Conservation (phyloP, 345 rosid genomes). For the Melaleuca quinquenervia region DNA sequence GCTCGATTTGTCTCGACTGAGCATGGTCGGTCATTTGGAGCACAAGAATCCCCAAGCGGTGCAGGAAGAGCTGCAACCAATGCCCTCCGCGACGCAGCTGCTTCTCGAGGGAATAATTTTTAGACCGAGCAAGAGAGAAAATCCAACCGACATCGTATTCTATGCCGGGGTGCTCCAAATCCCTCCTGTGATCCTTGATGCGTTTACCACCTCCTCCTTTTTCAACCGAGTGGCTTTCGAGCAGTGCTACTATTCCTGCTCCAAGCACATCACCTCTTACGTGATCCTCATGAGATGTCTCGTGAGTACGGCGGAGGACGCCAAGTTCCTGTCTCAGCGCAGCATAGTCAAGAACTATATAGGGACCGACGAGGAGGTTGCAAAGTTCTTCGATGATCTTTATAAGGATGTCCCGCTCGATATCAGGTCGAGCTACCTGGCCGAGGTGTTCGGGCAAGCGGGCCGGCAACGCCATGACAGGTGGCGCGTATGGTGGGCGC, state of each 20-base stretch:
- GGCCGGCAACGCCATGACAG: neutral
- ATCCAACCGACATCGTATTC: neutral
- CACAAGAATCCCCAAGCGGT: neutral
- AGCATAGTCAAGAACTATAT: neutral
- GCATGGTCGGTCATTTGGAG: neutral
- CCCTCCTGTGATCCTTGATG: neutral
- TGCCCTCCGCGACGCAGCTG: neutral
- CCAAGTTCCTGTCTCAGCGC: neutral
- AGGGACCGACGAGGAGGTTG: neutral
- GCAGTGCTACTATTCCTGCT: neutral
- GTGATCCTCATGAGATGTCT: neutral
- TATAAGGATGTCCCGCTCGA: neutral
- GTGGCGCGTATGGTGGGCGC: accelerated
- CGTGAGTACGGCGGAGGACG: neutral
- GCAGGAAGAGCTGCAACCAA: neutral
- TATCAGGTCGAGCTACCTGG: accelerated
- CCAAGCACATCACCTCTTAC: neutral
- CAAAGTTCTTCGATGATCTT: neutral
- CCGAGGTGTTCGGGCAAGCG: accelerated
- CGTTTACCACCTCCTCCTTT: neutral
- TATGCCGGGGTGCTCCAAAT: neutral
- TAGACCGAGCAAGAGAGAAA: neutral
- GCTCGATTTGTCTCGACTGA: neutral
- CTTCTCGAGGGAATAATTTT: neutral
- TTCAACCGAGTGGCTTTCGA: neutral